Evolutionary conservation across 2,329 filamentous ascomycete species (phyloP).

Genomic region (Annulohypoxylon truncatum): DNA sequence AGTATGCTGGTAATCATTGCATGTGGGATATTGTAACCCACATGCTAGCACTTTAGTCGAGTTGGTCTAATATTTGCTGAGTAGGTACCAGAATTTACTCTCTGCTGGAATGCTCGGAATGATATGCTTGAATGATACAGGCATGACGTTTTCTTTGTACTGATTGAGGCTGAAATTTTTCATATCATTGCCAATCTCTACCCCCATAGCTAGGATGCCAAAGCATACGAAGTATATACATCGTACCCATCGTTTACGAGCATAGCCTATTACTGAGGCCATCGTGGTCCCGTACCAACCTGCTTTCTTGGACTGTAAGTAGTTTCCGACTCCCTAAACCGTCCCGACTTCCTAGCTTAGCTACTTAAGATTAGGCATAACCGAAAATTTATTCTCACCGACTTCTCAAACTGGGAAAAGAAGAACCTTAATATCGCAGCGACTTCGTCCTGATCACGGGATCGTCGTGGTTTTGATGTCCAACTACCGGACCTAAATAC

Average conservation of each 20-base stretch:
- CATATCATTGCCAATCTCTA: background rate
- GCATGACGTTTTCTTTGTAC: background rate
- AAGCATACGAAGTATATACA: background rate
- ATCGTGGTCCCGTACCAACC: background rate
- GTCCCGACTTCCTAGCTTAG: background rate
- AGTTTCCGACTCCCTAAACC: slow-evolving; percentile 1
- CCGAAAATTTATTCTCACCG: background rate
- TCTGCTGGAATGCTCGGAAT: background rate
- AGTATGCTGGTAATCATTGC: background rate
- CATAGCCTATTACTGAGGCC: background rate
- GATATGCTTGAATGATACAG: background rate
- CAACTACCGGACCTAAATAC: background rate
- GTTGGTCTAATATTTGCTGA: background rate
- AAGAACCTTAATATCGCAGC: background rate
- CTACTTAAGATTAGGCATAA: background rate
- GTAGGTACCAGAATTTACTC: background rate
- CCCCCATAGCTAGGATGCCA: background rate
- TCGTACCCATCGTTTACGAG: background rate
- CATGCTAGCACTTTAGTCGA: background rate
- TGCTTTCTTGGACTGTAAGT: background rate
- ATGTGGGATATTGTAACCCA: background rate
- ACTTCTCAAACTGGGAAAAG: background rate
- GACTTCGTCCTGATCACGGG: background rate
- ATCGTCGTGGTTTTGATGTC: background rate
- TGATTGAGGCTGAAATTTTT: background rate